A percentile compares a stretch with the other conserved stretches of the same genome.
These are phyloP conservation scores for Alternaria sp. DNA, from an alignment of 2,329 filamentous ascomycete genomes.

Conservation along the genomic window DNA sequence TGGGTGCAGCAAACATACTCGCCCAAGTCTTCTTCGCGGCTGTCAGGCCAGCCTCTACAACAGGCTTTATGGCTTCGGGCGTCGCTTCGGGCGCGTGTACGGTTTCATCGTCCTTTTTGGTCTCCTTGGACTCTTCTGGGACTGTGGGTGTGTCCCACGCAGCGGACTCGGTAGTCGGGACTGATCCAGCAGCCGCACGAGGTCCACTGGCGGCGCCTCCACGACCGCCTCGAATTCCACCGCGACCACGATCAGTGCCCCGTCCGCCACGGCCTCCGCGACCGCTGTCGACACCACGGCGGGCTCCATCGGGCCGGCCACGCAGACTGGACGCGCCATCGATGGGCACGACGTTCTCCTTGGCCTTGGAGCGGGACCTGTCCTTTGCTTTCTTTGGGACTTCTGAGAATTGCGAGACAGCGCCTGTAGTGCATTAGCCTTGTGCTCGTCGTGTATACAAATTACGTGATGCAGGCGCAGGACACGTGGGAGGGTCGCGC, in stretches of 20 bases:
- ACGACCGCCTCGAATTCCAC: constrained; percentile 66
- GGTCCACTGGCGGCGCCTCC: constrained; percentile 72
- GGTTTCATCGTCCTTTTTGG: constrained; percentile 35
- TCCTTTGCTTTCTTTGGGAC: constrained; percentile 79
- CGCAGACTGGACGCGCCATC: constrained; percentile 54
- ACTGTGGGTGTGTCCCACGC: constrained; percentile 65
- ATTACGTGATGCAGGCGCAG: not conserved
- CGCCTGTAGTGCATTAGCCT: constrained; percentile 60
- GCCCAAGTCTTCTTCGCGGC: constrained; percentile 63
- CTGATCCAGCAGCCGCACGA: constrained; percentile 63
- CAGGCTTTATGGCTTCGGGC: constrained; percentile 29
- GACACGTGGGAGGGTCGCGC: constrained; percentile 20
- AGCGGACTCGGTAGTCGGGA: constrained; percentile 75
- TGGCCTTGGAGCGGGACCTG: constrained; percentile 74
- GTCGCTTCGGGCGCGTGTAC: constrained; percentile 26
- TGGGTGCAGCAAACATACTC: constrained; percentile 62
- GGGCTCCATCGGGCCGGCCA: constrained; percentile 32
- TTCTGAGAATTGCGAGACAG: constrained; percentile 84
- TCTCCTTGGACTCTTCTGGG: constrained; percentile 29
- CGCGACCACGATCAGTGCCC: constrained; percentile 65
- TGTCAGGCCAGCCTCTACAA: constrained; percentile 38
- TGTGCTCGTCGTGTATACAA: constrained; percentile 14
- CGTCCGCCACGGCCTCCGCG: constrained; percentile 61
- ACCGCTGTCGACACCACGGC: constrained; percentile 46
- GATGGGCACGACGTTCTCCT: constrained; percentile 66